phyloP scores from a whole-genome alignment of 495 filamentous ascomycete genomes.

The Penicillium paradoxum region DNA sequence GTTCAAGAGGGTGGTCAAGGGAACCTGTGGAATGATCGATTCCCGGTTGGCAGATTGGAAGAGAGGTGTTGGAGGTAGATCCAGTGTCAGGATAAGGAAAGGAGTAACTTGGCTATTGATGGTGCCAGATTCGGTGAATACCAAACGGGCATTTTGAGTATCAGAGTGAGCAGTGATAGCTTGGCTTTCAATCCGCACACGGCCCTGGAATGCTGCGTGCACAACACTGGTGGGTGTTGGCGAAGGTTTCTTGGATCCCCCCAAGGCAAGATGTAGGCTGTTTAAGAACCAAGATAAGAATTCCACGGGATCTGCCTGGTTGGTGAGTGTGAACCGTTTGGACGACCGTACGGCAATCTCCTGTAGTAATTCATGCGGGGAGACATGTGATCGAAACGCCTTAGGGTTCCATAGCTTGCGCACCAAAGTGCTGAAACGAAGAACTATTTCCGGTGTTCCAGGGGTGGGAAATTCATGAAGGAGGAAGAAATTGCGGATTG shows the following conservation, averaged over 20 bases:
- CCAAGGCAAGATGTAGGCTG: conserved; percentile 84
- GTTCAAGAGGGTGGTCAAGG: conserved; percentile 77
- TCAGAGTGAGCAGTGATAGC: conserved; percentile 90
- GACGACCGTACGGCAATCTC: conserved; percentile 85
- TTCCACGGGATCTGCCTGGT: conserved; percentile 91
- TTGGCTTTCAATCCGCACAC: conserved; percentile 87
- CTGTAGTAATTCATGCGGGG: conserved; percentile 93
- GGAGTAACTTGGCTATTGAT: conserved; percentile 70
- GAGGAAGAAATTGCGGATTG: conserved; percentile 89
- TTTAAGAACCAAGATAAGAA: conserved; percentile 98
- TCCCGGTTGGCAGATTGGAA: conserved; percentile 88
- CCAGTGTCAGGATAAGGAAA: conserved; percentile 87
- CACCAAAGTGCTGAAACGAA: conserved; percentile 84
- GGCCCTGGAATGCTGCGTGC: conserved; percentile 89
- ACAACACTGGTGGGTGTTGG: conserved; percentile 62
- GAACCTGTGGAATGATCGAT: conserved; percentile 96
- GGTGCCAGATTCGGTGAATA: conserved; percentile 85
- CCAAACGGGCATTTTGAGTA: conserved; percentile 72
- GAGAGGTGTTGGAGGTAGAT: conserved; percentile 88
- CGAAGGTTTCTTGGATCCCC: conserved; percentile 81
- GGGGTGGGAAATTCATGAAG: conserved; percentile 56
- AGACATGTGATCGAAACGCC: conserved; percentile 96
- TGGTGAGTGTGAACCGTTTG: conserved; percentile 87
- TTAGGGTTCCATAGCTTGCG: conserved; percentile 98
- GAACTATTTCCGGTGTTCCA: conserved; percentile 52